phyloP scores from a whole-genome alignment of 331 rosid genomes.

The Malus hybrid region DNA sequence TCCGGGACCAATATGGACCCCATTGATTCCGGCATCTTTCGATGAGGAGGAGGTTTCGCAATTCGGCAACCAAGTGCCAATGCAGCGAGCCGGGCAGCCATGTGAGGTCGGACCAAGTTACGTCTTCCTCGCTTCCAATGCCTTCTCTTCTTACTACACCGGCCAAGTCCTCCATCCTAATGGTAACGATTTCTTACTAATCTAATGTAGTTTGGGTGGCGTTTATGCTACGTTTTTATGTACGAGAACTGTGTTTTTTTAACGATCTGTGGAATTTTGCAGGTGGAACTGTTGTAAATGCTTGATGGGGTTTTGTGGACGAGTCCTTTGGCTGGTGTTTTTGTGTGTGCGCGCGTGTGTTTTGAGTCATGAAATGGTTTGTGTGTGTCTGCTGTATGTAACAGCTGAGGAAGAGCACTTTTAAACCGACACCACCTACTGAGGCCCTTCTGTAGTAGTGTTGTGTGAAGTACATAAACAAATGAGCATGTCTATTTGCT shows the following conservation, averaged over 20 bases:
- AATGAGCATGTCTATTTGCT: not conserved
- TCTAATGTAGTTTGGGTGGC: too few species aligned
- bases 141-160: slow-evolving; percentile 57
- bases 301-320: slow-evolving; percentile 21
- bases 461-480: too few species aligned
- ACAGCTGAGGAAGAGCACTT: too few species aligned
- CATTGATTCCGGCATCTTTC: slow-evolving; percentile 51
- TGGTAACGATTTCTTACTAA: slow-evolving; percentile 19
- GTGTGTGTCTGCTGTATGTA: not conserved
- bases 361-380: not conserved
- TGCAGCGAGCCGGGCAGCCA: slow-evolving; percentile 78
- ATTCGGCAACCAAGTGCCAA: slow-evolving; percentile 46
- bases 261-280: slow-evolving; percentile 6
- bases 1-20: slow-evolving; percentile 89
- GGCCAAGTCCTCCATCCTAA: slow-evolving; percentile 96
- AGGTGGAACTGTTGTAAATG: slow-evolving; percentile 62
- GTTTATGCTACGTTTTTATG: too few species aligned
- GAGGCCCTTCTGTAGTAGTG: too few species aligned
- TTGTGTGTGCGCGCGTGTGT: too few species aligned
- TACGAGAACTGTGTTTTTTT: not conserved
- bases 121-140: slow-evolving; percentile 69
- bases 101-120: slow-evolving; percentile 62
- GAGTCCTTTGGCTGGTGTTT: not conserved
- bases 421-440: too few species aligned
- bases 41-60: slow-evolving; percentile 26